Conservation (phyloP, 2,329 filamentous ascomycete genomes). For the Beauveria medogensis region DNA sequence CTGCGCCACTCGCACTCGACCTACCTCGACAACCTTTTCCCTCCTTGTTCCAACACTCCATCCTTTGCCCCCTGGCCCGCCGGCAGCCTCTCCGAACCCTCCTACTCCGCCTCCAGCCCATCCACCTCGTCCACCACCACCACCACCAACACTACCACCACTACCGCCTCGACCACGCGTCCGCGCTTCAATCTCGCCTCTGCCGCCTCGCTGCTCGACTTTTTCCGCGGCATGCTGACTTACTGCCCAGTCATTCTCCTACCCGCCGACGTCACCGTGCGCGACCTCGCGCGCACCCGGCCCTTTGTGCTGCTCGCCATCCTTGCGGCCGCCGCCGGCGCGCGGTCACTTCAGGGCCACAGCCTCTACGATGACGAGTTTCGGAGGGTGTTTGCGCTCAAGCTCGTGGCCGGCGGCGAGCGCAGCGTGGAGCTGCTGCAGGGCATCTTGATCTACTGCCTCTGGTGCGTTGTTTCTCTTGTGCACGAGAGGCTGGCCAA, state of each 20-base stretch:
- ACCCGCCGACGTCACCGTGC: constrained; percentile 32
- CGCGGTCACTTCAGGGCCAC: constrained; percentile 41
- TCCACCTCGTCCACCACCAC: constrained; percentile 18
- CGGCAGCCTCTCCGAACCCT: background rate
- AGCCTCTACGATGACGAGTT: constrained; percentile 50
- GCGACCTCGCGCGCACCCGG: constrained; percentile 33
- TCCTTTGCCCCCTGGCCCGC: background rate
- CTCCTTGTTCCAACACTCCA: constrained; percentile 17
- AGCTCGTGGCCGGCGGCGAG: constrained; percentile 49
- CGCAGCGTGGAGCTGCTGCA: constrained; percentile 48
- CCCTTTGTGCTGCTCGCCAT: constrained; percentile 49
- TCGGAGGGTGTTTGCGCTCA: constrained; percentile 46
- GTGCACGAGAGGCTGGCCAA: too few relatives aligned
- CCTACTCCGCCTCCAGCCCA: constrained; percentile 19
- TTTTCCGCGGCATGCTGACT: constrained; percentile 35
- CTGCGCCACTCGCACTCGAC: constrained; percentile 36
- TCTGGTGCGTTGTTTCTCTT: constrained; percentile 37
- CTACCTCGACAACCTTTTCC: constrained; percentile 33
- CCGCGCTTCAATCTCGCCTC: constrained; percentile 48
- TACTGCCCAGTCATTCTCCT: constrained; percentile 38
- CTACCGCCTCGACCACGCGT: constrained; percentile 33
- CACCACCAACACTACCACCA: constrained; percentile 18
- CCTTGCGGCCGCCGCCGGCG: constrained; percentile 41
- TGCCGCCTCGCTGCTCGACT: constrained; percentile 36
- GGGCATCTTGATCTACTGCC: constrained; percentile 48